Base-by-base conservation (phyloP, 169 alveolate species). In the Plasmodium falciparum region DNA sequence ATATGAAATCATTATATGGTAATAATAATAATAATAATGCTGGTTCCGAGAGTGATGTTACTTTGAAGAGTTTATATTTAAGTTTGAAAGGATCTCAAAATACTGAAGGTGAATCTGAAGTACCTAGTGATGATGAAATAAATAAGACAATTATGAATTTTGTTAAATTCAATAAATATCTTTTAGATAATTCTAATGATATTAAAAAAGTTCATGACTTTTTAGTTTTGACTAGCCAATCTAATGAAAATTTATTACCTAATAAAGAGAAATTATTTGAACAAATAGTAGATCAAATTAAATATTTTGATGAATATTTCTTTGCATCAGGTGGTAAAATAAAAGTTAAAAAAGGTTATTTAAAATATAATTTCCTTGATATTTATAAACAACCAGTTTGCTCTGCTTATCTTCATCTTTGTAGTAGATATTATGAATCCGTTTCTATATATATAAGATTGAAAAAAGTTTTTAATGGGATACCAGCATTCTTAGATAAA, bases 341-440 rank as follows among this genome's bases (percentile, higher is more conserved):
- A 22, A 49, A 49, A 3, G 7, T 76, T 2, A n/a, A 9, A 8
- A 43, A 63, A 43, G 52, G 24, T 8, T 24, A 22, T 12, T 1
- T 45, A 4, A 3, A 13, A 0, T 24, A 63, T 50, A 49, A 29
- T 0, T 65, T 76, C 50, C 2, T 76, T 8, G 49, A 66, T 12
- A 50, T 76, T 11, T 59, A 76, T 8, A 52, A 76, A 26, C 58
- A 76, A 20, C 13, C 5, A 5, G 5, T 76, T 13, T 76, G 89
- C n/a, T n/a, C 50, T 0, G 8, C n/a, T 0, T 12, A 76, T 50
- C 49, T 76, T 50, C 89, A 76, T 11, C 26, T 76, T 15, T 76
- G 89, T 50, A 71, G 63, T 22, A 76, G 49, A n/a, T 76, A 49
- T 49, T 76, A 76, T 65, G 76, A 76, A 50, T 70, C 63, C 12